Conservation (phyloP, 1,284 basidiomycete genomes). For the Naganishia sp. region DNA sequence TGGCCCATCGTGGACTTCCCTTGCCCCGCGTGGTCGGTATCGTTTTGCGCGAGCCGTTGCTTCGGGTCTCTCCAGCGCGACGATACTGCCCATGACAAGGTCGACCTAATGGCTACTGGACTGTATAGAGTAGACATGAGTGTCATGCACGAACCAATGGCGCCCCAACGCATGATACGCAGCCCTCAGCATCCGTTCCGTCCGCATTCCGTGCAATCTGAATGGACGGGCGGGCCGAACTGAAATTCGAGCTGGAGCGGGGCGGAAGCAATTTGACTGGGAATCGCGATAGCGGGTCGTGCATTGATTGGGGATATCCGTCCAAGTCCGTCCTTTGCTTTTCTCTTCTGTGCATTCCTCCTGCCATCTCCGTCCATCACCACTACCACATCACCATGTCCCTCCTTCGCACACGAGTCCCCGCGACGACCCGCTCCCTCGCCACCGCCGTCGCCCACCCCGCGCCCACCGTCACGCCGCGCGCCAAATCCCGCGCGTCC, state of each 20-base stretch:
- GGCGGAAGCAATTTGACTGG: not conserved
- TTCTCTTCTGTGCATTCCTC: too few relatives aligned
- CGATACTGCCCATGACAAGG: too few relatives aligned
- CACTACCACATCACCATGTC: not conserved
- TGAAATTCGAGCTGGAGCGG: not conserved
- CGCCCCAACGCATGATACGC: too few relatives aligned
- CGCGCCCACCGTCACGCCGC: not conserved
- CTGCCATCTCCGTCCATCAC: not conserved
- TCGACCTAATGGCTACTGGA: too few relatives aligned
- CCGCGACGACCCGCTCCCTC: not conserved
- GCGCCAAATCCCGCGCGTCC: slow-evolving; percentile 7
- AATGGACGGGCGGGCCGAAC: not conserved
- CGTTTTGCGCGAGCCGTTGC: too few relatives aligned
- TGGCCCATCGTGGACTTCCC: too few relatives aligned
- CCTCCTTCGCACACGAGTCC: not conserved
- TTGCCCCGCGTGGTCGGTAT: too few relatives aligned
- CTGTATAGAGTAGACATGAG: too few relatives aligned
- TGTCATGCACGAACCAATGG: too few relatives aligned
- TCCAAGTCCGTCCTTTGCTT: too few relatives aligned
- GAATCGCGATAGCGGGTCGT: slow-evolving; percentile 4
- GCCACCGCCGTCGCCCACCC: not conserved
- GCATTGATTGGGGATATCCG: not conserved
- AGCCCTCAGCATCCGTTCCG: not conserved
- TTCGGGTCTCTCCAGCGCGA: too few relatives aligned
- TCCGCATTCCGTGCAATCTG: not conserved